Evolutionary conservation across 75 land plant species (phyloP).

Genomic region (Adiantum capillusveneris): DNA sequence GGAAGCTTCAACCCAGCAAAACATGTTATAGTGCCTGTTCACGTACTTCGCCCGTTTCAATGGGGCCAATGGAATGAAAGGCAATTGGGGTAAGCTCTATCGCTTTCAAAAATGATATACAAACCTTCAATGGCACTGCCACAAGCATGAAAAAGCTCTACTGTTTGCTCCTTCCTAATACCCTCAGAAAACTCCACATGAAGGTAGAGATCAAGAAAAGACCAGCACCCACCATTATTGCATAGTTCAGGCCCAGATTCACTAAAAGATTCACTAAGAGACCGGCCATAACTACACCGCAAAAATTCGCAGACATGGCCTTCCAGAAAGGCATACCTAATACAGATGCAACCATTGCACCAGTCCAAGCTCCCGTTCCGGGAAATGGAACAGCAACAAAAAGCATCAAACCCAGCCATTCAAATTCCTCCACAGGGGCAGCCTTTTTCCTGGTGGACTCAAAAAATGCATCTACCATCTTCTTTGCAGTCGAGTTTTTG

Average conservation of each 20-base stretch:
- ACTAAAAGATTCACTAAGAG: slow-evolving; percentile 85
- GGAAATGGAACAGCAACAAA: slow-evolving; percentile 99
- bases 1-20: too few species aligned
- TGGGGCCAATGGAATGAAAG: too few species aligned
- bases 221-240: slow-evolving; percentile 51
- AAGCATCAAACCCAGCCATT: slow-evolving; percentile 96
- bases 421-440: slow-evolving; percentile 86
- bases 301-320: slow-evolving; percentile 78
- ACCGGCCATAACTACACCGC: slow-evolving; percentile 88
- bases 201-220: slow-evolving; percentile 68
- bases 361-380: slow-evolving; percentile 99
- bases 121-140: neutral
- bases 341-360: slow-evolving; percentile 81
- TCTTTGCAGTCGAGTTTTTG: slow-evolving; percentile 45
- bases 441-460: slow-evolving; percentile 72
- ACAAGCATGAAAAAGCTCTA: neutral
- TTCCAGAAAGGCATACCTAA: slow-evolving; percentile 95
- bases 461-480: slow-evolving; percentile 47
- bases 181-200: slow-evolving; percentile 84
- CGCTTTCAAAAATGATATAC: neutral
- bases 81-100: too few species aligned
- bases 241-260: slow-evolving; percentile 76
- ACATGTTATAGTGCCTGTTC: too few species aligned
- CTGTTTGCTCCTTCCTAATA: neutral
- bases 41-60: too few species aligned